A percentile compares a stretch with the other conserved stretches of the same genome.
Conservation (phyloP, 352 stramenopile genomes). For the Phytophthora fragariae region DNA sequence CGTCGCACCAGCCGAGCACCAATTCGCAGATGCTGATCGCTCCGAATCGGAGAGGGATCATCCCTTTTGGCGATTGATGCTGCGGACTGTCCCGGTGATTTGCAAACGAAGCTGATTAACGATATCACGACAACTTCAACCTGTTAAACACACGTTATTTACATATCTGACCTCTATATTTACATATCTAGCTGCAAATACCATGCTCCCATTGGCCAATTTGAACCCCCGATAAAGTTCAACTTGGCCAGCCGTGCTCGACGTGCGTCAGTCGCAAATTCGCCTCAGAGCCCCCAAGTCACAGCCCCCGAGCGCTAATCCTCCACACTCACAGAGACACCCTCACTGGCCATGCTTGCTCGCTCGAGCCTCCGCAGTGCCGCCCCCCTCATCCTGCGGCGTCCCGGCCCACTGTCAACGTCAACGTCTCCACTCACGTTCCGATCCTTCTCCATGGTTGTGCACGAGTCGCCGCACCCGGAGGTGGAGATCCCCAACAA, state of each 20-base stretch:
- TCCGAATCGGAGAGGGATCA: background rate
- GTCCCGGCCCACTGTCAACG: background rate
- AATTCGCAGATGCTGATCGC: background rate
- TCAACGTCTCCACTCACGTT: slow-evolving; percentile 26
- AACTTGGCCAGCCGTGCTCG: slow-evolving; percentile 6
- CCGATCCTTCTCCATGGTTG: slow-evolving; percentile 54
- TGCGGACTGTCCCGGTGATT: slow-evolving; percentile 6
- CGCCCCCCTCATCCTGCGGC: slow-evolving; percentile 4
- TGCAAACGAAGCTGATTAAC: slow-evolving; percentile 13
- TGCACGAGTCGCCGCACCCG: slow-evolving; percentile 64
- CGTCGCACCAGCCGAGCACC: background rate
- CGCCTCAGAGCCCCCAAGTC: slow-evolving; percentile 3
- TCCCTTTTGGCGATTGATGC: background rate
- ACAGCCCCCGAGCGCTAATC: background rate
- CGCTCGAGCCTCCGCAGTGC: slow-evolving; percentile 10
- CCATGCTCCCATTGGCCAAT: slow-evolving; percentile 16
- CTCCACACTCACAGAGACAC: background rate
- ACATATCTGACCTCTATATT: slow-evolving; percentile 9
- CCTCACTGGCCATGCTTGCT: slow-evolving; percentile 31
- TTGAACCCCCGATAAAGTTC: slow-evolving; percentile 19
- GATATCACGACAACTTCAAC: slow-evolving; percentile 17
- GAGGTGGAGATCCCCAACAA: slow-evolving; percentile 58
- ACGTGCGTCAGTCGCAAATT: slow-evolving; percentile 33
- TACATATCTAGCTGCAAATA: slow-evolving; percentile 8
- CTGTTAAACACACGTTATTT: slow-evolving; percentile 10